A percentile compares a stretch with the other conserved stretches of the same genome.
Conservation (phyloP, 805 yeast species). For the Nakazawaea pomicola region DNA sequence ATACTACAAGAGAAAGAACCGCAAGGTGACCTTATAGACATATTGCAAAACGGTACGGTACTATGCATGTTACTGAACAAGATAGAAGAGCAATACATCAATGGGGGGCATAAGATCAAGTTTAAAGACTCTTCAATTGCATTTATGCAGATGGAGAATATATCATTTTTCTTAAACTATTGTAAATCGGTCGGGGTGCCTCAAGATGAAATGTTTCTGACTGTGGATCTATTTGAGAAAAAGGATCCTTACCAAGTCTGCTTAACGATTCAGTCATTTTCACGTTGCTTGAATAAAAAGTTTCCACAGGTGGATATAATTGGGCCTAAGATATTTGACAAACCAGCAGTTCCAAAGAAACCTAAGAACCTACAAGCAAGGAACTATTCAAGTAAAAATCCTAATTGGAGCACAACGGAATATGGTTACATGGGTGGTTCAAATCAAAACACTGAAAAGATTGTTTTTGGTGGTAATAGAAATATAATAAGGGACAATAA, state of each 20-base stretch:
- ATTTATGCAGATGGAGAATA: conserved; percentile 81
- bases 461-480: conserved; percentile 49
- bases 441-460: conserved; percentile 45
- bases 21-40: conserved; percentile 42
- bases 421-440: conserved; percentile 60
- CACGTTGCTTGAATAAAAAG: conserved; percentile 59
- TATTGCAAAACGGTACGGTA: conserved; percentile 56
- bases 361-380: conserved; percentile 38
- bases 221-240: conserved; percentile 66
- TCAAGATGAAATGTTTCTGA: conserved; percentile 77
- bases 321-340: conserved; percentile 54
- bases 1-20: conserved; percentile 28
- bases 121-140: conserved; percentile 68
- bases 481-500: conserved; percentile 19
- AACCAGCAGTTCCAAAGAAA: conserved; percentile 48
- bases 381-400: conserved; percentile 16
- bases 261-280: conserved; percentile 68
- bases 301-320: conserved; percentile 45
- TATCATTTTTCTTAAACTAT: conserved; percentile 61
- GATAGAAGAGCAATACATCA: conserved; percentile 22
- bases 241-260: conserved; percentile 76
- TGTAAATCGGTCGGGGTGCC: conserved; percentile 66
- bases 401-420: conserved; percentile 54
- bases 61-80: conserved; percentile 43
- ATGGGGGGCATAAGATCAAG: conserved; percentile 28